Percentiles rank a stretch among this genome's conserved stretches.
phyloP scores from a whole-genome alignment of 768 basidiomycete genomes.

The Suillus fuscotomentosus region DNA sequence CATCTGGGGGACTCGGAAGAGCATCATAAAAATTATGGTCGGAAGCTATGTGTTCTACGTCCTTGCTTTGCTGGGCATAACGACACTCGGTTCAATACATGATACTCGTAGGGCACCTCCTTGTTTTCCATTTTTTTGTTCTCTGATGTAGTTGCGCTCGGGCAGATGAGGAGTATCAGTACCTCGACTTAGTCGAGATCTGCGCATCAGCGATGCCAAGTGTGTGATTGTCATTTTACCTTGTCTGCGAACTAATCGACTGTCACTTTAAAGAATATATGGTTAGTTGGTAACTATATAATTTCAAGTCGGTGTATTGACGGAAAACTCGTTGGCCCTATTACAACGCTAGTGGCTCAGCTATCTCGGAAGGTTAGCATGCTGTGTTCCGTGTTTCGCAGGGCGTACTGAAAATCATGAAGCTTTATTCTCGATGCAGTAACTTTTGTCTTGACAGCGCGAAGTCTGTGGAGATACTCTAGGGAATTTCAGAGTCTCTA shows the following conservation, averaged over 20 bases:
- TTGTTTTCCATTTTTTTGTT: neutral
- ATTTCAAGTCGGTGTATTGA: neutral
- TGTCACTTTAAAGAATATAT: neutral
- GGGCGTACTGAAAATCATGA: neutral
- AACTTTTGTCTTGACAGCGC: constrained; percentile 6
- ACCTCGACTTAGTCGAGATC: constrained; percentile 14
- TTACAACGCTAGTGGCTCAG: constrained; percentile 8
- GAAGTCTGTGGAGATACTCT: constrained; percentile 5
- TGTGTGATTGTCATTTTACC: constrained; percentile 8
- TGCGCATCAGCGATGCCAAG: constrained; percentile 9
- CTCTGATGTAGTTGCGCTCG: neutral
- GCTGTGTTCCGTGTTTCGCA: neutral
- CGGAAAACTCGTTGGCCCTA: neutral
- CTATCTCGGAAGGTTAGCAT: constrained; percentile 7
- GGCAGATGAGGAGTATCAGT: neutral
- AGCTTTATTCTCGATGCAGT: constrained; percentile 19
- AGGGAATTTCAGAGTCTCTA: neutral
- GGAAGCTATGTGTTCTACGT: constrained; percentile 14
- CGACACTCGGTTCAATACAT: neutral
- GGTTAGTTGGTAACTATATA: neutral
- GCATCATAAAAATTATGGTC: neutral
- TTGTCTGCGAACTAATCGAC: neutral
- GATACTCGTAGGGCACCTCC: neutral
- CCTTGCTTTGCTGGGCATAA: neutral
- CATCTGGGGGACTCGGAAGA: constrained; percentile 15